Evolutionary conservation across 805 yeast species (phyloP).

Genomic region (Teunomyces lycoperdinae): DNA sequence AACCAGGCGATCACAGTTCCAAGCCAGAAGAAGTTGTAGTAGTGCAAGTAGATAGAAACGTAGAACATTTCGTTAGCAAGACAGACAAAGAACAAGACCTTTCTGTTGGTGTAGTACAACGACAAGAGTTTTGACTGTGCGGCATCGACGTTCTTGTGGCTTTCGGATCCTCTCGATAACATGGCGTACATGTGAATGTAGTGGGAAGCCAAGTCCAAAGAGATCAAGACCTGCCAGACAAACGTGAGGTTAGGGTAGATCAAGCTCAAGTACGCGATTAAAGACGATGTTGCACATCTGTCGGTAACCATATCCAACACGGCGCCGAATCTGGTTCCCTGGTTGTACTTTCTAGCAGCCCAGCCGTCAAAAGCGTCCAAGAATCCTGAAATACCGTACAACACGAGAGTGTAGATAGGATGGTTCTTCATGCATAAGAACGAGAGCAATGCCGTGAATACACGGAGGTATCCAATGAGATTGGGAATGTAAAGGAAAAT

Average conservation of each 20-base stretch:
- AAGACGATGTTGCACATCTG: conserved; percentile 93
- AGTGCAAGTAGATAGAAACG: conserved; percentile 78
- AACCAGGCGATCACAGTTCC: conserved; percentile 57
- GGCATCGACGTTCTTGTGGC: conserved; percentile 80
- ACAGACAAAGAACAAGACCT: conserved; percentile 82
- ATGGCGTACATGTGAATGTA: conserved; percentile 99
- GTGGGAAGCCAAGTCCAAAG: conserved; percentile 87
- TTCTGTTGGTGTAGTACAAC: conserved; percentile 83
- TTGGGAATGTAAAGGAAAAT: conserved; percentile 85
- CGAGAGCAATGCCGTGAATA: conserved; percentile 76
- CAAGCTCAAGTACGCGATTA: conserved; percentile 80
- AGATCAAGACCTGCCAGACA: conserved; percentile 78
- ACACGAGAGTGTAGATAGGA: conserved; percentile 71
- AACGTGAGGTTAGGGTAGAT: conserved; percentile 70
- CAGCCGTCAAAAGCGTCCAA: conserved; percentile 96
- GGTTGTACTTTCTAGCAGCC: conserved; percentile 87
- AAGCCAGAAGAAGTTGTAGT: conserved; percentile 59
- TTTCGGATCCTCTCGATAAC: conserved; percentile 68
- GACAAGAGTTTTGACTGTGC: conserved; percentile 70
- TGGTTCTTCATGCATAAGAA: conserved; percentile 78
- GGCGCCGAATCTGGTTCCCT: conserved; percentile 91
- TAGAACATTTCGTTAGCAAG: conserved; percentile 92
- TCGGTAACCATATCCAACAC: conserved; percentile 99
- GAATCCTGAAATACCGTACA: conserved; percentile 85
- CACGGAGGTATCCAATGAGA: conserved; percentile 84